Conservation (phyloP, 140 eudicot species). For the Oenanthe javanica region DNA sequence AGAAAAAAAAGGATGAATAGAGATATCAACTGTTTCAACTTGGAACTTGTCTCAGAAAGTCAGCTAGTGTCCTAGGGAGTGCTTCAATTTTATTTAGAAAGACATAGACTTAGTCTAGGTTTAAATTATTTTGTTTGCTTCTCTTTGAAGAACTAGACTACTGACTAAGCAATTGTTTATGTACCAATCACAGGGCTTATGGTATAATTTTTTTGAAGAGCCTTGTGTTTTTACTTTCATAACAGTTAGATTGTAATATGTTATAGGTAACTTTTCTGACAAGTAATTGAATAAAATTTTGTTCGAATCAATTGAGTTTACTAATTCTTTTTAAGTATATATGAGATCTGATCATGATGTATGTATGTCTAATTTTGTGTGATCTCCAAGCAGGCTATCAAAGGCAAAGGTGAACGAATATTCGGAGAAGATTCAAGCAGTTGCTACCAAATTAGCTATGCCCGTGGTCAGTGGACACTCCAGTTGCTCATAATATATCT, state of each 20-base stretch:
- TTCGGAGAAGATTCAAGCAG: conserved; percentile 74
- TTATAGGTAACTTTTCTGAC: neutral
- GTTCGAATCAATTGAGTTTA: neutral
- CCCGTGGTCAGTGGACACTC: conserved; percentile 44
- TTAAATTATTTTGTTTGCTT: too few species aligned
- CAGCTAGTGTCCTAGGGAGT: too few species aligned
- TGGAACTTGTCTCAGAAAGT: too few species aligned
- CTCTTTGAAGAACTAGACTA: too few species aligned
- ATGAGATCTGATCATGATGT: neutral
- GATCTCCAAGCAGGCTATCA: conserved; percentile 37
- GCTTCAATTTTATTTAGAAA: too few species aligned
- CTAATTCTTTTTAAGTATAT: neutral
- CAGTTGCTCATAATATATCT: neutral
- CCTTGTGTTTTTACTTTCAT: neutral
- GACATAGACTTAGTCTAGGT: too few species aligned
- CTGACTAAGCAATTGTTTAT: too few species aligned
- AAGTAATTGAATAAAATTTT: neutral
- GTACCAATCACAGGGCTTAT: neutral
- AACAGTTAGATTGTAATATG: neutral
- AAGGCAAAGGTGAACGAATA: conserved; percentile 60
- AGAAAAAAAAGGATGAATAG: too few species aligned
- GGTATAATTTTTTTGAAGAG: neutral
- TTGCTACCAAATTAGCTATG: conserved; percentile 59
- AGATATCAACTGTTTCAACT: too few species aligned
- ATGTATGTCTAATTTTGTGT: conserved; percentile 7